Base-by-base conservation (phyloP, 176 grass and related monocot genomes). In the Triticum timopheevii region DNA sequence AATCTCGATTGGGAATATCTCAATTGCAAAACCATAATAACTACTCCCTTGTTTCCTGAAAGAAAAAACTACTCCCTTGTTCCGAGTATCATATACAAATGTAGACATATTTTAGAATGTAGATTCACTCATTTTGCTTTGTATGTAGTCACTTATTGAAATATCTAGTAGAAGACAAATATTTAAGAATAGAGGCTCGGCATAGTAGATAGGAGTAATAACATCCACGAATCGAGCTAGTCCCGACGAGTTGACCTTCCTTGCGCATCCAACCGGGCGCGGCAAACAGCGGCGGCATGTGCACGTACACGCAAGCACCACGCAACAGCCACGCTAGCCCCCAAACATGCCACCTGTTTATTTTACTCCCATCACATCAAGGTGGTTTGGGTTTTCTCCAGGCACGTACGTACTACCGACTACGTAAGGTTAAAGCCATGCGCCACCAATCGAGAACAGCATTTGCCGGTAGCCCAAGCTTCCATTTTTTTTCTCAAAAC, bases 251-350 rank as follows among this genome's bases (percentile, higher is more conserved):
- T 75, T 75, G 72, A 50, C 72, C 24, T 24, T 74, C 72, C 13
- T 3, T 74, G 40, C 27, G 5, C 42, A 42, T 28, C 13, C 7
- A 17, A 0, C 4, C 5, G 71, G 13, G 23, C 71, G 71, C 70
- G 71, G 71, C n/a, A 28, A 47, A 50, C 24, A 28, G 27, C 42
- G 61, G 15, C 66, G 81, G 65, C 81, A 45, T 36, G 65, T n/a
- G 81, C 74, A 79, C 81, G 81, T 76, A 72, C 87, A 83, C 12
- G 85, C 77, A n/a, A 62, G 44, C 73, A 33, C 42, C 15, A 3
- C 20, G 74, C 47, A 12, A 1, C 47, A 5, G 74, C 74, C 47
- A 77, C 47, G 74, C 74, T 50, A 56, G 74, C 47, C 27, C 25
- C 50, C 16, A 49, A 45, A n/a, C 39, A 73, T 16, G 70, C 44